Evolutionary conservation across 768 basidiomycete genomes (phyloP), one percentile per base, ranked within the genome.

Genomic region (Leccinellum luteum): DNA sequence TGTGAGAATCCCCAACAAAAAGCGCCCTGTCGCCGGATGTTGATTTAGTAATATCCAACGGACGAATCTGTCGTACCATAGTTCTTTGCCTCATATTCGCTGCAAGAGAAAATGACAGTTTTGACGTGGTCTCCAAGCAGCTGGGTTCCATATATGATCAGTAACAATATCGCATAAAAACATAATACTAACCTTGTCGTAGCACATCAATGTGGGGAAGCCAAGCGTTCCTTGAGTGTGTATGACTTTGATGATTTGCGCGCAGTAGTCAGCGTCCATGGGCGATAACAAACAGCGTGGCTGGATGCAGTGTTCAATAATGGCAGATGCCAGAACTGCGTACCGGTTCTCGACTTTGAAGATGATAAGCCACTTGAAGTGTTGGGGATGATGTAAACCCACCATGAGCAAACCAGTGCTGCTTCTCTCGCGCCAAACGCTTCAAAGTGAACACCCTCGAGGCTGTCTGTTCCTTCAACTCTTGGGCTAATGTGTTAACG

Each of bases 81-180:
- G 72, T 98, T 98, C 51, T 89, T 85, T 13, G 94, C 94, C 74
- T 99, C 95, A 64, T 92, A 92, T 75, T 96, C 96, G 61, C 95
- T 97, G 66, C 94, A 95, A 1, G 92, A 90, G 71, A 94, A 97
- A 23, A 98, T 78, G 12, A 94, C 81, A 6, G 87, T 85, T 52
- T 90, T 87, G 51, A 97, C 80, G 60, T 92, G 87, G 44, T 93
- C 90, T 8, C 86, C 86, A 23, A 98, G 85, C 34, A 98, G 75
- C 92, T 97, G 38, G 13, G 4, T 23, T 38, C 64, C 23, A 34
- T 45, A n/a, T 35, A 35, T 10, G n/a, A 58, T 41, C 59, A 35
- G 52, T 49, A 48, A 60, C 31, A 25, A 7, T 30, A 28, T 35
- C 21, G 34, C 38, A 19, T 17, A 32, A 10, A 58, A 55, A 25